Conservation (phyloP, 106 monocot genomes). For the Dioscorea zingiberensis region DNA sequence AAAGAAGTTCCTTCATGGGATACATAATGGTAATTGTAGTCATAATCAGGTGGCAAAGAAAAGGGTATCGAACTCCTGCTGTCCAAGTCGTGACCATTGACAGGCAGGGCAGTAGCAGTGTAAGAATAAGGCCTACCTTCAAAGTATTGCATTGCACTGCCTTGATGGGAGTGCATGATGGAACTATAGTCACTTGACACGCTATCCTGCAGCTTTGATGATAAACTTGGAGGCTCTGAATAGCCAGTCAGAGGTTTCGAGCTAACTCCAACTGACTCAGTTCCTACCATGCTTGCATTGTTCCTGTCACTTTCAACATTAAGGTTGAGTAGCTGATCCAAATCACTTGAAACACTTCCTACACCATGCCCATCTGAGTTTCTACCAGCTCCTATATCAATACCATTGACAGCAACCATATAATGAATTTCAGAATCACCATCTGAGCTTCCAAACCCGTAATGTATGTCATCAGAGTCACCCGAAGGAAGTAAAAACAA, state of each 20-base stretch:
- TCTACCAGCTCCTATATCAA: constrained; percentile 44
- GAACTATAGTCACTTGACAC: constrained; percentile 27
- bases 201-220: constrained; percentile 15
- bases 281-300: constrained; percentile 18
- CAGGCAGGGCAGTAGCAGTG: constrained; percentile 16
- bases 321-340: constrained; percentile 67
- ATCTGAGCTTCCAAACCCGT: constrained; percentile 46
- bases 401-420: constrained; percentile 89
- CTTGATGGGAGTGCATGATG: constrained; percentile 21
- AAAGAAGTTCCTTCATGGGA: constrained; percentile 21
- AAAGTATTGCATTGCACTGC: constrained; percentile 22
- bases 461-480: constrained; percentile 52
- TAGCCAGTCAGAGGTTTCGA: constrained; percentile 2
- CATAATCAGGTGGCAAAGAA: constrained; percentile 47
- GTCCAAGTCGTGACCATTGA: constrained; percentile 21
- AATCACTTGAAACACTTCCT: constrained; percentile 40
- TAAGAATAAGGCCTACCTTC: constrained; percentile 32
- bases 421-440: constrained; percentile 64
- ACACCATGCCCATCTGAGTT: constrained; percentile 43
- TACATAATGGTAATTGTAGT: constrained; percentile 30
- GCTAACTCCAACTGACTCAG: constrained; percentile 9
- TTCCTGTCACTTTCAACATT: constrained; percentile 32
- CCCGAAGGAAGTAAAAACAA: constrained; percentile 70
- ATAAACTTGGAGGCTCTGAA: constrained; percentile 5
- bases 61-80: constrained; percentile 32